Evolutionary conservation across 495 filamentous ascomycete genomes (phyloP), one percentile per base, ranked within the genome.

Genomic region (Trichoderma reesei): DNA sequence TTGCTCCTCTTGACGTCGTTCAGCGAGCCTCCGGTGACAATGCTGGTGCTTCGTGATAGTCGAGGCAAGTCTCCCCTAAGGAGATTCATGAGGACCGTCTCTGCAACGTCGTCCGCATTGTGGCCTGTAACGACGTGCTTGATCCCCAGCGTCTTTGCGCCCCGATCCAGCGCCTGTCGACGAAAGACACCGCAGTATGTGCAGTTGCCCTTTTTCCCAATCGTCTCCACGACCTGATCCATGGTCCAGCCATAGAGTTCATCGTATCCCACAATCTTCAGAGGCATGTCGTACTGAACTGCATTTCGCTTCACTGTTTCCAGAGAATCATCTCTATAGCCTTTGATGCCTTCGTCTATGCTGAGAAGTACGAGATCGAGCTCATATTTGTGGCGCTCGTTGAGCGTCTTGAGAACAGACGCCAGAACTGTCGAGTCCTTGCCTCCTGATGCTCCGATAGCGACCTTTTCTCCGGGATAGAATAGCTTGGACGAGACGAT

Each of bases 231-330:
- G 13, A 98, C 94, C 68, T 97, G 89, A 73, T 98, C 94, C 94
- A 98, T 98, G 10, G 92, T 97, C 94, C 94, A 98, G 3, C 95
- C 94, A 73, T 98, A 98, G 5, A 98, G 80, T 72, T 98, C 93
- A 42, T 85, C 87, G 72, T 98, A 98, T 51, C 93, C 90, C 34
- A 98, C 85, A 59, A 98, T 94, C 68, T 88, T 88, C 39, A 98
- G 79, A 2, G 89, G 84, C 89, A 98, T 93, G 13, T 86, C 83
- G 72, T 96, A 96, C 72, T 98, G 92, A 13, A 81, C 70, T 2
- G 92, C 88, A 71, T 98, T 98, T 67, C 92, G 79, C 82, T 96
- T 96, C 61, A 98, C 94, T 1, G 94, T 96, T 74, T 97, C 91
- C 0, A 98, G 81, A 8, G 88, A 92, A 76, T 98, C 92, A 73